Evolutionary conservation across 2,329 filamentous ascomycete species (phyloP).

Genomic region (Geosmithia putterillii): DNA sequence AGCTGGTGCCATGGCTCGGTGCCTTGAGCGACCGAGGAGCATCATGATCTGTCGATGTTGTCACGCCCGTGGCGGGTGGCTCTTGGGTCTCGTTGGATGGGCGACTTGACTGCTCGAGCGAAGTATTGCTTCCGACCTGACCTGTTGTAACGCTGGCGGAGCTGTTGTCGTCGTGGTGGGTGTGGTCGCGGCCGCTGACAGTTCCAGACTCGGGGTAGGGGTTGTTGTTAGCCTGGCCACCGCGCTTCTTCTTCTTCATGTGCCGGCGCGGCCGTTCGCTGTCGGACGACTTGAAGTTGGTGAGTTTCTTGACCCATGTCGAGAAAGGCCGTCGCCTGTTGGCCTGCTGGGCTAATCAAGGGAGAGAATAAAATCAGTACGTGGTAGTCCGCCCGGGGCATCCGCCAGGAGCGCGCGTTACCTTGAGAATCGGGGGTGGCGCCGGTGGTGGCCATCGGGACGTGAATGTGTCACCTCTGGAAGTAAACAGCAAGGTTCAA

Average conservation of each 20-base stretch:
- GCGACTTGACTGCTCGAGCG: conserved; percentile 20
- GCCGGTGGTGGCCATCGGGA: conserved; percentile 4
- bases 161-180: conserved; percentile 24
- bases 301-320: conserved; percentile 87
- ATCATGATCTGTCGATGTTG: conserved; percentile 73
- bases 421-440: conserved; percentile 1
- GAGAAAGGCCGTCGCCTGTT: conserved; percentile 77
- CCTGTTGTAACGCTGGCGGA: conserved; percentile 43
- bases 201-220: conserved; percentile 80
- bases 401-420: neutral
- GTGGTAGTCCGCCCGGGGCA: neutral
- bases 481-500: neutral
- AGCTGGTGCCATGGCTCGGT: conserved; percentile 58
- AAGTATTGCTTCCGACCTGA: conserved; percentile 39
- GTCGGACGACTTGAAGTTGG: conserved; percentile 70
- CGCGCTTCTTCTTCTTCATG: conserved; percentile 38
- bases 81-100: neutral
- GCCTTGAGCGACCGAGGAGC: conserved; percentile 62
- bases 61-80: conserved; percentile 35
- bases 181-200: conserved; percentile 20
- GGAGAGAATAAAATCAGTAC: neutral
- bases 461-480: neutral
- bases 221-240: conserved; percentile 65
- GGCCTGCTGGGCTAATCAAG: conserved; percentile 38
- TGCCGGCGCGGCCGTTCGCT: conserved; percentile 31